Base-by-base conservation (phyloP, 1,139 yeast genomes). In the Suhomyces bokatorum region DNA sequence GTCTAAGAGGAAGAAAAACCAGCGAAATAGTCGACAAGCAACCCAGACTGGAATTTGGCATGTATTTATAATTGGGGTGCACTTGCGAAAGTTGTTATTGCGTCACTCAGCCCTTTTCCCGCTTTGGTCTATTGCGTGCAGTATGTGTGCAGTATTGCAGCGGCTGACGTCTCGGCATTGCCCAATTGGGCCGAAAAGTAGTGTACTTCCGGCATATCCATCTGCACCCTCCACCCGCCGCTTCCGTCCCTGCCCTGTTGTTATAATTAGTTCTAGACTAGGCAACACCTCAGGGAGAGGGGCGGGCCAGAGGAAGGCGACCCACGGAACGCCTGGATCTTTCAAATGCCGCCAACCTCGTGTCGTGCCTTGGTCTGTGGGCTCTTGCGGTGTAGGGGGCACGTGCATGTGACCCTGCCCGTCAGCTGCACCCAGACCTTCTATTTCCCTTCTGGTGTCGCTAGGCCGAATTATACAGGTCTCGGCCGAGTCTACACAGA, bases 121-220 rank as follows among this genome's bases (percentile, higher is more conserved):
- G 20, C 3, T 20, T 34, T 34, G 20, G 36, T 10, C 5, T n/a
- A 4, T 13, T 12, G 13, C 11, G 17, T 14, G 12, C 17, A 14
- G 17, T n/a, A n/a, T n/a, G n/a, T n/a, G n/a, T n/a, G n/a, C n/a
- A n/a, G 10, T 3, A 2, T 1, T 12, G 17, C 32, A 17, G 33
- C 33, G 39, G 39, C 39, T 36, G 39, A 29, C 33, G 22, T 29
- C 38, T 40, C 43, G 43, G 43, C 16, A 17, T 40, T 40, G 26
- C 43, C 35, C 16, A 3, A 26, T 35, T 40, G 35, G 43, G 43
- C 27, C 7, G 26, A 16, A 4, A 22, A 12, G 15, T 24, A 15
- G 29, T 32, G 35, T 9, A 10, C 14, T 35, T 35, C 37, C 32
- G 32, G 24, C 31, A 27, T 27, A 22, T 24, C 17, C 29, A 27